Percentiles rank a stretch among this genome's conserved stretches.
These are phyloP conservation scores for Calonectria crousiana DNA, from an alignment of 2,329 filamentous ascomycete genomes.

Conservation along the genomic window DNA sequence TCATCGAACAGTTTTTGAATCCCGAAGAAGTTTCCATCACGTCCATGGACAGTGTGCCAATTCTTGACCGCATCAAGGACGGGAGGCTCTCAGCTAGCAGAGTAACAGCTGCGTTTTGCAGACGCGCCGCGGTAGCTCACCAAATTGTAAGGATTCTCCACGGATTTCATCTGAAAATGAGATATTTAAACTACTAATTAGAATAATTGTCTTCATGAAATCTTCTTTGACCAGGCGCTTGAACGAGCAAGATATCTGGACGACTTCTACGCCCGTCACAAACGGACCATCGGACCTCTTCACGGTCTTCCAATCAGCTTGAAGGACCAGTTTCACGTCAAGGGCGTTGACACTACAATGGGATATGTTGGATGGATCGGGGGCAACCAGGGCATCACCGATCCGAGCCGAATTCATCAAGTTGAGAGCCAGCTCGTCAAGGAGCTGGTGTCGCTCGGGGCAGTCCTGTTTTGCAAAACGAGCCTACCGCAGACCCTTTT, in stretches of 20 bases:
- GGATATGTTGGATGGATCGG: slow-evolving; percentile 49
- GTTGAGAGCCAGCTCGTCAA: slow-evolving; percentile 36
- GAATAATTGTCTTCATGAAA: slow-evolving; percentile 37
- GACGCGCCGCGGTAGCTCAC: slow-evolving; percentile 63
- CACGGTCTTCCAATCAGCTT: slow-evolving; percentile 41
- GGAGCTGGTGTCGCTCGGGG: slow-evolving; percentile 36
- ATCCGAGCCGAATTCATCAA: neutral
- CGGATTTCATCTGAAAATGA: no score
- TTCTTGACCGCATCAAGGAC: neutral
- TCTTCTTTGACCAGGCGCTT: slow-evolving; percentile 35
- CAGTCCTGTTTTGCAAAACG: slow-evolving; percentile 42
- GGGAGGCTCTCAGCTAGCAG: neutral
- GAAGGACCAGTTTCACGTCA: slow-evolving; percentile 73
- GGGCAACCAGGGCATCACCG: slow-evolving; percentile 17
- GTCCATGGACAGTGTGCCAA: slow-evolving; percentile 10
- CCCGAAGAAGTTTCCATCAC: neutral
- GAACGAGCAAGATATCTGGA: slow-evolving; percentile 28
- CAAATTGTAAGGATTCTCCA: slow-evolving; percentile 57
- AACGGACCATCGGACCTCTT: slow-evolving; percentile 30
- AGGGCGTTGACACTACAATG: slow-evolving; percentile 61
- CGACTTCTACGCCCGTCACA: slow-evolving; percentile 21
- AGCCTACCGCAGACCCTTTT: slow-evolving; percentile 40
- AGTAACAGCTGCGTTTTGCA: slow-evolving; percentile 65
- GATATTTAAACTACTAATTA: neutral
- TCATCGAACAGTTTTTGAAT: slow-evolving; percentile 38